Base-by-base conservation (phyloP, 805 yeast species). In the Saccharomycopsis capsularis region DNA sequence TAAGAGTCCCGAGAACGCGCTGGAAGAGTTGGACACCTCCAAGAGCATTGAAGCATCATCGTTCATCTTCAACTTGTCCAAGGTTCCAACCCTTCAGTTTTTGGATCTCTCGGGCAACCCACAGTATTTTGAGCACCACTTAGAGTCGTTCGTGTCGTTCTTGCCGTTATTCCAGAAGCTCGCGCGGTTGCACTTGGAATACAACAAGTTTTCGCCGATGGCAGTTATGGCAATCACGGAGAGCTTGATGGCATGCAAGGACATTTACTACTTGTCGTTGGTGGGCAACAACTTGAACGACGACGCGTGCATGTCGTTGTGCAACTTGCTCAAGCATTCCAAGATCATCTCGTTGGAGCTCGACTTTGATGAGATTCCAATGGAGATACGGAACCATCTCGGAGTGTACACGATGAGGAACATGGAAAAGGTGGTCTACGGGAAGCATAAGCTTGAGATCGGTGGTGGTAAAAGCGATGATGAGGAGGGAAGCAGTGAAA, bases 361-460 rank as follows among this genome's bases (percentile, higher is more conserved):
- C 37, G 89, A 85, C 55, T 69, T 69, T 47, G 78, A 69, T 3
- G 65, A 69, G 6, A 69, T 85, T 57, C 79, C 89, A 1, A 71
- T 71, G 23, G 68, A 74, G 40, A 69, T 81, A 55, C 79, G 74
- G 57, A 83, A 85, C 51, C 75, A 76, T 50, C 73, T 89, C 43
- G 87, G 95, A 0, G 68, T 85, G 22, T 83, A 83, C 60, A 80
- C 91, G 9, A 81, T 90, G 79, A 76, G 82, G 59, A 90, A 90
- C 63, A 80, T 88, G 79, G 90, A 83, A 57, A 62, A 67, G 21
- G 74, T 77, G 46, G 63, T 82, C 27, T 57, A 61, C 22, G 42
- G 44, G 16, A 36, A 44, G 15, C 42, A 40, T 25, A 30, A 64
- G 46, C 56, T 58, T 40, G 64, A 65, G 40, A 37, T 48, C 13